Percentiles rank a stretch among this genome's conserved stretches.
Evolutionary conservation across 2,329 filamentous ascomycete species (phyloP).

Genomic region (Ceratocystis cubensis): DNA sequence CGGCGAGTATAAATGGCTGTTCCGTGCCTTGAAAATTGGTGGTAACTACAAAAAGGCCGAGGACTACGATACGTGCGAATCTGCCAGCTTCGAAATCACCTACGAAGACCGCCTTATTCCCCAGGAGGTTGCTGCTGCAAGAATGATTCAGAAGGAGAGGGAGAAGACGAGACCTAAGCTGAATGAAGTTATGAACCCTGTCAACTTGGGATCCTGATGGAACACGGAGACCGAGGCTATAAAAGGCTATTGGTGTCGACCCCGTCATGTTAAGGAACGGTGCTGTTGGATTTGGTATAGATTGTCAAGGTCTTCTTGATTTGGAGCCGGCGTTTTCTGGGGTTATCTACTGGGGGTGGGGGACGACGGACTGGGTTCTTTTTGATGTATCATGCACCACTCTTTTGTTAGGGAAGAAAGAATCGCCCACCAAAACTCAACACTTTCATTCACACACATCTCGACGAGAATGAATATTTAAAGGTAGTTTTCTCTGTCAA

Average conservation of each 20-base stretch:
- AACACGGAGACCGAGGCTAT: background rate
- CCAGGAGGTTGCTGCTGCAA: background rate
- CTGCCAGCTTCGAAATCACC: constrained; percentile 34
- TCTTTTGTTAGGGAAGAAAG: no score
- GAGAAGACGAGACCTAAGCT: background rate
- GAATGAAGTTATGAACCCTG: fast-evolving
- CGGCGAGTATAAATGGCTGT: constrained; percentile 38
- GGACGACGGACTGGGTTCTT: no score
- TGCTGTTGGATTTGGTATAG: background rate
- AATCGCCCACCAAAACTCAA: no score
- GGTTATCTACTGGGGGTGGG: background rate
- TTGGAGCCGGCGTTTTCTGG: background rate
- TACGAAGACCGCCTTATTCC: constrained; percentile 27
- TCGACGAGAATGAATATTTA: no score
- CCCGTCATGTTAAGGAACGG: background rate
- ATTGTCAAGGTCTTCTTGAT: no score
- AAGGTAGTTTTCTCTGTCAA: fast-evolving
- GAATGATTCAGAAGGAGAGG: no score
- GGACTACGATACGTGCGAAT: constrained; percentile 38
- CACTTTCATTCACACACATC: no score
- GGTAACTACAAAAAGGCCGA: constrained; percentile 33
- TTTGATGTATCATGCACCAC: no score
- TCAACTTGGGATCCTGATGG: background rate
- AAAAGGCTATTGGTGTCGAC: background rate
- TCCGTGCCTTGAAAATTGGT: constrained; percentile 40